These are phyloP conservation scores for Ligustrum vulgare DNA, from an alignment of 257 asterid genomes.

Conservation along the genomic window DNA sequence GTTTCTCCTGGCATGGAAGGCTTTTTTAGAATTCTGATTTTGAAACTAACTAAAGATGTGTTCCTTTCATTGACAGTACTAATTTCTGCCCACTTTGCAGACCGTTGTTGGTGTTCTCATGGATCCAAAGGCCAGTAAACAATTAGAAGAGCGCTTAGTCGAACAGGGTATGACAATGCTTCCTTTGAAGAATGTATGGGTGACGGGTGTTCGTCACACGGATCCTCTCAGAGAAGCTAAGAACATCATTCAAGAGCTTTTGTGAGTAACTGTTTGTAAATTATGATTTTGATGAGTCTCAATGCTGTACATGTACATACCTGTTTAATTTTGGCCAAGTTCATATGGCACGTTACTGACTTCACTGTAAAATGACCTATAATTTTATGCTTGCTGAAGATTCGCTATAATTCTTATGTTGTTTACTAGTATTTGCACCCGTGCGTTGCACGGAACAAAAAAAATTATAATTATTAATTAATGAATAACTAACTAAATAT, in stretches of 20 bases:
- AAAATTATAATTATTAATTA: too few relatives aligned
- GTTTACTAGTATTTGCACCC: too few relatives aligned
- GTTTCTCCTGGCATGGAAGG: not conserved
- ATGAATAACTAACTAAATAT: too few relatives aligned
- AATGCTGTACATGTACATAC: not conserved
- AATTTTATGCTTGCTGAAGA: not conserved
- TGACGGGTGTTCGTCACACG: slow-evolving; percentile 36
- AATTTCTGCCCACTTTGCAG: slow-evolving; percentile 33
- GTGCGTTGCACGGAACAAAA: too few relatives aligned
- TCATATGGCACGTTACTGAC: not conserved
- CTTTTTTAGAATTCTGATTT: not conserved
- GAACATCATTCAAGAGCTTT: slow-evolving; percentile 41
- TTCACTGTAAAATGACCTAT: not conserved
- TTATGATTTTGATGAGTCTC: not conserved
- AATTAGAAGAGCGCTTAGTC: slow-evolving; percentile 39
- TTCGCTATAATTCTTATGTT: too few relatives aligned
- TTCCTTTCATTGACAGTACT: not conserved
- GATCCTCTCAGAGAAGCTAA: slow-evolving; percentile 67
- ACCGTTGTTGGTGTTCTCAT: slow-evolving; percentile 48
- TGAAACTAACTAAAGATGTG: not conserved
- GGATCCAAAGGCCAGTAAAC: slow-evolving; percentile 36
- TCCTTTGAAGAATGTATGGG: slow-evolving; percentile 61
- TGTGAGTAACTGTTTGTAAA: not conserved
- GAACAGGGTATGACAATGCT: slow-evolving; percentile 44
- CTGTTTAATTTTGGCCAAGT: not conserved